A percentile compares a stretch with the other conserved stretches of the same genome.
Evolutionary conservation across 495 filamentous ascomycete genomes (phyloP).

Genomic region (Rhizodiscina lignyota): DNA sequence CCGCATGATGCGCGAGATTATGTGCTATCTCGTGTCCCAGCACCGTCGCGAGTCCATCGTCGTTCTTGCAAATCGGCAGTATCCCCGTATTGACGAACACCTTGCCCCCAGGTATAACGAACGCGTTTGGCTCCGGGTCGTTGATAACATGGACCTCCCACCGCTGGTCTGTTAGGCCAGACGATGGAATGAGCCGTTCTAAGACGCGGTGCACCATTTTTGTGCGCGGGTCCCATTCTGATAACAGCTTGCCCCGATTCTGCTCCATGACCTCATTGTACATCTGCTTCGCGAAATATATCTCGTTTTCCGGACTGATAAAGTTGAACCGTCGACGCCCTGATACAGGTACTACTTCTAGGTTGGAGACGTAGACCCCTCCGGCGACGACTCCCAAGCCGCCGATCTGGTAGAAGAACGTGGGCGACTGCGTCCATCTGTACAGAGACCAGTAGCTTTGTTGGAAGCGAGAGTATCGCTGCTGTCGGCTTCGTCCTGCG

Average conservation of each 20-base stretch:
- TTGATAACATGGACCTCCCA: slow-evolving; percentile 86
- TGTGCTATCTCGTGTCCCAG: slow-evolving; percentile 94
- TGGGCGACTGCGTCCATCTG: background rate
- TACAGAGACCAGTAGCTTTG: too few species aligned
- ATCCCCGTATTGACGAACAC: slow-evolving; percentile 85
- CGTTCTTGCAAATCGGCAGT: slow-evolving; percentile 48
- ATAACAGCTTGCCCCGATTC: slow-evolving; percentile 30
- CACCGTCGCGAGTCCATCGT: slow-evolving; percentile 68
- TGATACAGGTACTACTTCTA: slow-evolving; percentile 29
- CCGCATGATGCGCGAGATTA: slow-evolving; percentile 63
- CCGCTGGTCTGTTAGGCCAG: slow-evolving; percentile 39
- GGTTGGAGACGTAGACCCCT: slow-evolving; percentile 1
- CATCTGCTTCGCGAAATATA: slow-evolving; percentile 20
- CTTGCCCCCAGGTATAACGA: slow-evolving; percentile 84
- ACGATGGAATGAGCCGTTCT: slow-evolving; percentile 50
- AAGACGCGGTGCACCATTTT: slow-evolving; percentile 50
- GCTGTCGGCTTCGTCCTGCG: too few species aligned
- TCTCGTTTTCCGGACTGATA: slow-evolving; percentile 38
- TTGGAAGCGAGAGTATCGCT: too few species aligned
- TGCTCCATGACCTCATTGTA: slow-evolving; percentile 20
- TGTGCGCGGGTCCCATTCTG: slow-evolving; percentile 32
- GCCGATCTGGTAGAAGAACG: background rate
- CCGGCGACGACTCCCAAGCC: slow-evolving; percentile 1
- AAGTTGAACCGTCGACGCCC: slow-evolving; percentile 73
- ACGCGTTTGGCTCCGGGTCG: slow-evolving; percentile 56